phyloP scores from a whole-genome alignment of 257 asterid genomes.

The Jacaranda copaia region DNA sequence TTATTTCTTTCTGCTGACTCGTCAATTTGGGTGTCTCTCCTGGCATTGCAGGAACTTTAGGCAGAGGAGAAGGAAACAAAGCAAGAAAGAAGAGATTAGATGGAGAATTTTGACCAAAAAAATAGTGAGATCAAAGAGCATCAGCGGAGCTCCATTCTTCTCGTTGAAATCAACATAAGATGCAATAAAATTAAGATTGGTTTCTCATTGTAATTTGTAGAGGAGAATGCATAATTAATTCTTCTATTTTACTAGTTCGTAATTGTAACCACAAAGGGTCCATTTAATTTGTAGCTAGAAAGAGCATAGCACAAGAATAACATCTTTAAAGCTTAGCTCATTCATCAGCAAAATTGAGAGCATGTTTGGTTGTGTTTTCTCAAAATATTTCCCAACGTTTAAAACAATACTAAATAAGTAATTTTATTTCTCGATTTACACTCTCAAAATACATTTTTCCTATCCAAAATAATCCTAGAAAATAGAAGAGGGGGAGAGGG shows the following conservation, averaged over 20 bases:
- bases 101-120: slow-evolving; percentile 85
- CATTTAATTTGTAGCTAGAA: slow-evolving; percentile 26
- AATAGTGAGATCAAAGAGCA: slow-evolving; percentile 86
- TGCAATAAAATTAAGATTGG: background rate
- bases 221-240: slow-evolving; percentile 3
- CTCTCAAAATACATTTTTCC: too few relatives aligned
- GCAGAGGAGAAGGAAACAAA: slow-evolving; percentile 61
- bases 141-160: slow-evolving; percentile 81
- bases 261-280: slow-evolving; percentile 3
- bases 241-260: slow-evolving; percentile 23
- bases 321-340: too few relatives aligned
- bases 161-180: slow-evolving; percentile 55
- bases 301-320: slow-evolving; percentile 3
- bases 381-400: too few relatives aligned
- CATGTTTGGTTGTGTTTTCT: too few relatives aligned
- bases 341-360: too few relatives aligned
- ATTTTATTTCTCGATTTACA: too few relatives aligned
- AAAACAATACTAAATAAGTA: too few relatives aligned
- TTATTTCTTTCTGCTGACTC: too few relatives aligned
- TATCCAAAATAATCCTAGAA: too few relatives aligned
- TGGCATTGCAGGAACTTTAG: slow-evolving; percentile 55
- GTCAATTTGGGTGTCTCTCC: too few relatives aligned
- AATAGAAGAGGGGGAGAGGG: too few relatives aligned
- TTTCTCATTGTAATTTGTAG: slow-evolving; percentile 9
- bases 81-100: slow-evolving; percentile 74